Conservation (phyloP, 345 rosid genomes). For the Stellera chamaejasme region DNA sequence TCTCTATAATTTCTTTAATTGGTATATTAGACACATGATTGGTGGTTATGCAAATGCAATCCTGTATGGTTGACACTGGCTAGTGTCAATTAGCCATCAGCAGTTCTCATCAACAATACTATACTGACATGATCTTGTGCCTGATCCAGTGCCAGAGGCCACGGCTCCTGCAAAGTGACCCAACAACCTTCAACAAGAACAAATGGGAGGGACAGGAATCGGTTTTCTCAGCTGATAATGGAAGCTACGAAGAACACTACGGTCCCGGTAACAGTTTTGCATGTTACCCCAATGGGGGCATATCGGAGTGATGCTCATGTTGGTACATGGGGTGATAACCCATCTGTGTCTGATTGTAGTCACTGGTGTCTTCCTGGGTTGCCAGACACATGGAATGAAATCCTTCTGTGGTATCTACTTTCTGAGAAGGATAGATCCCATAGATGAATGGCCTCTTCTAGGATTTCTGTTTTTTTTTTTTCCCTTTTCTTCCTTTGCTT, state of each 20-base stretch:
- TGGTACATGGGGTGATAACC: conserved; percentile 57
- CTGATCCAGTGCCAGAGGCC: conserved; percentile 31
- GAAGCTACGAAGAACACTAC: conserved; percentile 28
- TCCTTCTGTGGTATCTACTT: conserved; percentile 35
- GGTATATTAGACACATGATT: too few relatives aligned
- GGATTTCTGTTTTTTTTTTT: too few relatives aligned
- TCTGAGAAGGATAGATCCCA: conserved; percentile 9
- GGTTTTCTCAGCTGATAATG: conserved; percentile 35
- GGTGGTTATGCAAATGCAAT: too few relatives aligned
- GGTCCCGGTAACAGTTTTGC: conserved; percentile 38
- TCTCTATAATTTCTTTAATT: conserved; percentile 1
- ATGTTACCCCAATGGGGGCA: conserved; percentile 65
- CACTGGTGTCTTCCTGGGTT: conserved; percentile 78
- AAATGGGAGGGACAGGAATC: conserved; percentile 37
- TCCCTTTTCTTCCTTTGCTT: too few relatives aligned
- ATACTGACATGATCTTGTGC: conserved; percentile 7
- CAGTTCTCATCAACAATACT: neutral
- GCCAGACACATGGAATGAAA: conserved; percentile 65
- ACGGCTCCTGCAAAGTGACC: conserved; percentile 51
- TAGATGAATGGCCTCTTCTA: neutral
- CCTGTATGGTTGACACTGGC: too few relatives aligned
- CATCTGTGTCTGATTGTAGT: conserved; percentile 60
- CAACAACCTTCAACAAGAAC: conserved; percentile 30
- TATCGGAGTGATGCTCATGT: conserved; percentile 61
- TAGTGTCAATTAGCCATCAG: neutral